Conservation (phyloP, 2,329 filamentous ascomycete species). For the Alternaria metachromatica region DNA sequence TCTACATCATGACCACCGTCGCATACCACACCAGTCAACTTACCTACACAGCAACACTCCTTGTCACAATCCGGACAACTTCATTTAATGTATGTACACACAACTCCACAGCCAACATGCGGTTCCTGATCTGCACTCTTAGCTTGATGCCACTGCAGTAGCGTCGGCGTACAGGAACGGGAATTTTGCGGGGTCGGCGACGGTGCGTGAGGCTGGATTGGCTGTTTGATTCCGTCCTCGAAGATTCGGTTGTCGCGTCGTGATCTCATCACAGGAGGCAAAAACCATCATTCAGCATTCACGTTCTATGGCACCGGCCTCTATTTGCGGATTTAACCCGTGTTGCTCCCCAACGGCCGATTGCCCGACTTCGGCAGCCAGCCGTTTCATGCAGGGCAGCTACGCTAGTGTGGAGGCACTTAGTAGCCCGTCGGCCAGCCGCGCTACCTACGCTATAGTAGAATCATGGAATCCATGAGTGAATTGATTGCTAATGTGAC, state of each 20-base stretch:
- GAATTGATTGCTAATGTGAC: conserved; percentile 27
- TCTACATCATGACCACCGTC: background rate
- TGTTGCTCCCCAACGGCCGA: conserved; percentile 3
- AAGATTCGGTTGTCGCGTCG: background rate
- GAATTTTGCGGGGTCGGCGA: background rate
- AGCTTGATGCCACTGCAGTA: conserved; percentile 8
- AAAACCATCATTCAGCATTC: background rate
- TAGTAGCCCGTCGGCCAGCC: conserved; percentile 19
- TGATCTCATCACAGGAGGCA: conserved; percentile 9
- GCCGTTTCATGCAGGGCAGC: conserved; percentile 7
- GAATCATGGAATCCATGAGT: conserved; percentile 20
- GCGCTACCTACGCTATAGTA: conserved; percentile 13
- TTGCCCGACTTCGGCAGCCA: conserved; percentile 12
- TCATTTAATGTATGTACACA: background rate
- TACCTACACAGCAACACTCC: background rate
- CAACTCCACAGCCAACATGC: background rate
- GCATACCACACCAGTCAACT: background rate
- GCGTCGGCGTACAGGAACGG: conserved; percentile 10
- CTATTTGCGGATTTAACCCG: background rate
- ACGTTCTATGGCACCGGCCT: background rate
- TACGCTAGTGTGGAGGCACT: conserved; percentile 4
- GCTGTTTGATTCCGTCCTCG: background rate
- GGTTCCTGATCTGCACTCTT: conserved; percentile 16
- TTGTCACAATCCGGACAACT: background rate
- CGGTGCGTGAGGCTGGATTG: background rate